phyloP scores from a whole-genome alignment of 768 basidiomycete genomes.

The Trametes coccinea region DNA sequence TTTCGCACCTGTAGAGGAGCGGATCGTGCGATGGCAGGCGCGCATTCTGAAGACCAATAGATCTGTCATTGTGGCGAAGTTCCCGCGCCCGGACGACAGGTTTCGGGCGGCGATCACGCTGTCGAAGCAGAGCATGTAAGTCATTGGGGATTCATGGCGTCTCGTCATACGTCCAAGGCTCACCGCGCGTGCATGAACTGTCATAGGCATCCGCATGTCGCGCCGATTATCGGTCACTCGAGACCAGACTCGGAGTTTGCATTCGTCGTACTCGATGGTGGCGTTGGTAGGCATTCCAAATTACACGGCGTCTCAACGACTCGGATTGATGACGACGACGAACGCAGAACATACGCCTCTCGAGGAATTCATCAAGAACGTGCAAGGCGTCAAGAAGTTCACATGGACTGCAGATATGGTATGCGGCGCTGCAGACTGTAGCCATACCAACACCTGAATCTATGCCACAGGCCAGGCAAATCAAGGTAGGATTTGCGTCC shows the following conservation, averaged over 20 bases:
- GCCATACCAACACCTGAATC: background rate
- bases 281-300: background rate
- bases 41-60: background rate
- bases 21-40: background rate
- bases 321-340: background rate
- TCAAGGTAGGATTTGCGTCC: background rate
- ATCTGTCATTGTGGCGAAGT: conserved; percentile 4
- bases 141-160: no score
- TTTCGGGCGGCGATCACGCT: background rate
- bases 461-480: background rate
- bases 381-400: conserved; percentile 2
- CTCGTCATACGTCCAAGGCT: background rate
- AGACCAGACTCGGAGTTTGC: background rate
- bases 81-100: background rate
- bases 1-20: background rate
- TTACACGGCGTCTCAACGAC: no score
- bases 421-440: background rate
- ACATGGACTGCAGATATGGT: background rate
- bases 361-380: background rate
- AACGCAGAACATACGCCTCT: background rate
- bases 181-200: background rate
- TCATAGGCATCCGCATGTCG: conserved; percentile 1
- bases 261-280: background rate
- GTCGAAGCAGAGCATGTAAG: conserved; percentile 3
- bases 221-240: conserved; percentile 1